Percentiles rank a stretch among this genome's conserved stretches.
These are phyloP conservation scores for Setomelanomma holmii DNA, from an alignment of 2,329 filamentous ascomycete genomes.

Conservation along the genomic window DNA sequence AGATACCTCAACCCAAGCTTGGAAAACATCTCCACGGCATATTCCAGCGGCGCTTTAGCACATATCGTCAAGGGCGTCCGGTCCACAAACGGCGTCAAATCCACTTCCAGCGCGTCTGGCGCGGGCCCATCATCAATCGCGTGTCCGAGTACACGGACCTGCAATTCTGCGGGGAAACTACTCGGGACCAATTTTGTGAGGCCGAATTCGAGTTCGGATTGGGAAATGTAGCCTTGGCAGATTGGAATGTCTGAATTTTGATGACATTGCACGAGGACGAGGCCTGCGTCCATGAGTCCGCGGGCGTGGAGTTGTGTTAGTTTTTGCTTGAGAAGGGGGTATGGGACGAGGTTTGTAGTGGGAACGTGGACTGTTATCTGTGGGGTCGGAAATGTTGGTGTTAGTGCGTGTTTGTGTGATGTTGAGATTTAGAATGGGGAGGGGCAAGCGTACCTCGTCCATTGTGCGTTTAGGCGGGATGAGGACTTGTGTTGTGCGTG, in stretches of 20 bases:
- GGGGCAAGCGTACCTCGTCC: too few relatives aligned
- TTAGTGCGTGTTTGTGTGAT: too few relatives aligned
- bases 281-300: constrained; percentile 64
- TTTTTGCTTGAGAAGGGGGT: constrained; percentile 54
- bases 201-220: constrained; percentile 62
- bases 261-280: constrained; percentile 59
- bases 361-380: constrained; percentile 61
- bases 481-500: constrained; percentile 54
- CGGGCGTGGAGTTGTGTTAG: constrained; percentile 56
- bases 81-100: constrained; percentile 61
- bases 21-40: constrained; percentile 66
- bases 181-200: constrained; percentile 46
- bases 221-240: constrained; percentile 63
- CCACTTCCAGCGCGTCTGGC: constrained; percentile 40
- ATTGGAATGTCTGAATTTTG: constrained; percentile 38
- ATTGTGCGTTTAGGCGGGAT: constrained; percentile 63
- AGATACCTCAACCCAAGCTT: constrained; percentile 64
- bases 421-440: too few relatives aligned
- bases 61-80: constrained; percentile 60
- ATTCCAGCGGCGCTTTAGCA: constrained; percentile 63
- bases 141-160: constrained; percentile 51
- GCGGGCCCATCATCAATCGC: constrained; percentile 33
- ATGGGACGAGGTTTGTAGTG: constrained; percentile 52
- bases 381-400: too few relatives aligned
- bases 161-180: constrained; percentile 25